phyloP scores from a whole-genome alignment of 495 filamentous ascomycete genomes.

The Lophiotrema nucula region DNA sequence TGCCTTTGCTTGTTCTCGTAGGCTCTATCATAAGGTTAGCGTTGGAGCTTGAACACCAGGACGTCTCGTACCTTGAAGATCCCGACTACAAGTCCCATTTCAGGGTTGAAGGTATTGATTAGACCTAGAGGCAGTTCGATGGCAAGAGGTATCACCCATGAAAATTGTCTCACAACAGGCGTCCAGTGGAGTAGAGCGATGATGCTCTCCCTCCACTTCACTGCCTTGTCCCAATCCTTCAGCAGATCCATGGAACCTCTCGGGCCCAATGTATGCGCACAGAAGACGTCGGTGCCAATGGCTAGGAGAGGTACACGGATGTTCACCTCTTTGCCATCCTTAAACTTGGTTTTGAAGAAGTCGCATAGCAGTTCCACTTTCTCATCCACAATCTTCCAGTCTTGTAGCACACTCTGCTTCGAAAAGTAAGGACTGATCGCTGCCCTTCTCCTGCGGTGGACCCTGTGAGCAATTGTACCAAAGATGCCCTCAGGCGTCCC shows the following conservation, averaged over 20 bases:
- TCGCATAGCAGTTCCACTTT: conserved; percentile 15
- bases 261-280: conserved; percentile 2
- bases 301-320: conserved; percentile 6
- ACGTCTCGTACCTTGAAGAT: background rate
- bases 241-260: conserved; percentile 6
- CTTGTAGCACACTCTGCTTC: conserved; percentile 1
- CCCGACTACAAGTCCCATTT: background rate
- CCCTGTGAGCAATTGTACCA: conserved; percentile 16
- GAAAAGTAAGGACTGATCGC: conserved; percentile 29
- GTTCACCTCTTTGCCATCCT: conserved; percentile 2
- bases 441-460: conserved; percentile 16
- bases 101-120: background rate
- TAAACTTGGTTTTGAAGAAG: background rate
- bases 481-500: conserved; percentile 12
- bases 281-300: conserved; percentile 16
- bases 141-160: background rate
- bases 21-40: background rate
- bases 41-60: background rate
- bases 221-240: conserved; percentile 4
- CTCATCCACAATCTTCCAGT: conserved; percentile 12
- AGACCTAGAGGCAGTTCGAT: conserved; percentile 1
- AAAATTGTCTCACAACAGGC: background rate
- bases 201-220: conserved; percentile 16
- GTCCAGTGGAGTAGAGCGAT: background rate
- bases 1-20: background rate